phyloP scores from a whole-genome alignment of 129 eudicot genomes.

The Deinandra increscens region DNA sequence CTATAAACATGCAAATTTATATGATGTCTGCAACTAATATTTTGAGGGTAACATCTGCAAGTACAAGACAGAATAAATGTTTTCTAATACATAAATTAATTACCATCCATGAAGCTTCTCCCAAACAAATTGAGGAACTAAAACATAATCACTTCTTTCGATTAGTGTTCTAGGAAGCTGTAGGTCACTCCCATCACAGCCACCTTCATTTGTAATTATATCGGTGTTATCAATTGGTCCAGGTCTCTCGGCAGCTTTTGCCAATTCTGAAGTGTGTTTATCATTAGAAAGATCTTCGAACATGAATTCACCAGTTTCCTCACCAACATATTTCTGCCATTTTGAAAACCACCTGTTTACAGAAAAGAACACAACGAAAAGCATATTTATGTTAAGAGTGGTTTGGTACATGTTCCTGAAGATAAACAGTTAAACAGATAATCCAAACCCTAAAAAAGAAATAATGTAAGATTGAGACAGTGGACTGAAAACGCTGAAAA shows the following conservation, averaged over 20 bases:
- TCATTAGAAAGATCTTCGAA: conserved; percentile 38
- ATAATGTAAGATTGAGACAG: not conserved
- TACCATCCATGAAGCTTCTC: conserved; percentile 89
- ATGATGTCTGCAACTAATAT: conserved; percentile 1
- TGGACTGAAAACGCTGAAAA: not conserved
- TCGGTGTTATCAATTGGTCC: conserved; percentile 85
- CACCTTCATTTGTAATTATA: conserved; percentile 45
- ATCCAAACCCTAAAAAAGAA: not conserved
- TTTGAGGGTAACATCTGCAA: not conserved
- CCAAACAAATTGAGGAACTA: conserved; percentile 88
- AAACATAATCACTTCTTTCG: conserved; percentile 75
- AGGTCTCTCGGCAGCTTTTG: conserved; percentile 48
- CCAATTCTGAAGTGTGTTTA: conserved; percentile 30
- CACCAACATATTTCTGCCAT: conserved; percentile 82
- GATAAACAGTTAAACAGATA: not conserved
- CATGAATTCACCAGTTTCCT: conserved; percentile 35
- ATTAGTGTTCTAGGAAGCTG: conserved; percentile 62
- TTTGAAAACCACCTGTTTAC: conserved; percentile 66
- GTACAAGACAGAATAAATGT: not conserved
- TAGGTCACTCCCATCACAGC: conserved; percentile 37
- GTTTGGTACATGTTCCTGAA: not conserved
- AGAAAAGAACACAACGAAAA: not conserved
- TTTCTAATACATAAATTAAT: not conserved
- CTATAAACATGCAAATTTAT: not conserved
- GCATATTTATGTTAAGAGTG: not conserved